Evolutionary conservation across 2,329 filamentous ascomycete species (phyloP).

Genomic region (Ascochyta viciae-villosae): DNA sequence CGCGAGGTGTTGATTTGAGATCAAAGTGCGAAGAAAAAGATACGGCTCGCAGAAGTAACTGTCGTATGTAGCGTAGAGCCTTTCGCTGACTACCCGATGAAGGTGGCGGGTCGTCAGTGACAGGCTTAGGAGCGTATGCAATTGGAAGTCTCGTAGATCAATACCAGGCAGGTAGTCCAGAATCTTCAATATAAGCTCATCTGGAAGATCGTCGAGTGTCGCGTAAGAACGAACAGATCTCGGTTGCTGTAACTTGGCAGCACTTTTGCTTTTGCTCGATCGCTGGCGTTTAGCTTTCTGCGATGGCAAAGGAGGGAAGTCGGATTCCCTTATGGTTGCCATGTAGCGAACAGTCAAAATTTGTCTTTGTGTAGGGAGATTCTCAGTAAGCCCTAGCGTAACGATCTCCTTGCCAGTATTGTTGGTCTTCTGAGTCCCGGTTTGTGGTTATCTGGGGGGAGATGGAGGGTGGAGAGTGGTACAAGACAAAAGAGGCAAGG

Average conservation of each 20-base stretch:
- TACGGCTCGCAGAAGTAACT: constrained; percentile 35
- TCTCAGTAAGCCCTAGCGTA: background rate
- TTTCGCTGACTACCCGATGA: constrained; percentile 28
- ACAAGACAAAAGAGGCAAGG: constrained; percentile 1
- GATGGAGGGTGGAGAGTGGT: background rate
- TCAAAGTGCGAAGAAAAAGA: constrained; percentile 37
- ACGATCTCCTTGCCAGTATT: background rate
- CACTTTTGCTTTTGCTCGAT: background rate
- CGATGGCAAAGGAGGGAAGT: constrained; percentile 34
- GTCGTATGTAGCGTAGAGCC: constrained; percentile 31
- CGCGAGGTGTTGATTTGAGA: constrained; percentile 25
- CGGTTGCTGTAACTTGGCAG: background rate
- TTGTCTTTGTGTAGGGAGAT: background rate
- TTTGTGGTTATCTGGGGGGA: background rate
- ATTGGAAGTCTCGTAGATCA: constrained; percentile 22
- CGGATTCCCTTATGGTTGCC: constrained; percentile 21
- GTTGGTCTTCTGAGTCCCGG: background rate
- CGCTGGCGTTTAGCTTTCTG: constrained; percentile 7
- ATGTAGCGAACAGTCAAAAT: constrained; percentile 8
- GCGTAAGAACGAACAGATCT: background rate
- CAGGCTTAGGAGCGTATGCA: constrained; percentile 28
- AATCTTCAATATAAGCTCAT: constrained; percentile 39
- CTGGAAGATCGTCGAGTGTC: constrained; percentile 33
- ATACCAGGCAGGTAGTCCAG: constrained; percentile 30
- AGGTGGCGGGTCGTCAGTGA: constrained; percentile 34